These are phyloP conservation scores for Aspergillus cavernicola DNA, from an alignment of 495 filamentous ascomycete genomes.

Conservation along the genomic window DNA sequence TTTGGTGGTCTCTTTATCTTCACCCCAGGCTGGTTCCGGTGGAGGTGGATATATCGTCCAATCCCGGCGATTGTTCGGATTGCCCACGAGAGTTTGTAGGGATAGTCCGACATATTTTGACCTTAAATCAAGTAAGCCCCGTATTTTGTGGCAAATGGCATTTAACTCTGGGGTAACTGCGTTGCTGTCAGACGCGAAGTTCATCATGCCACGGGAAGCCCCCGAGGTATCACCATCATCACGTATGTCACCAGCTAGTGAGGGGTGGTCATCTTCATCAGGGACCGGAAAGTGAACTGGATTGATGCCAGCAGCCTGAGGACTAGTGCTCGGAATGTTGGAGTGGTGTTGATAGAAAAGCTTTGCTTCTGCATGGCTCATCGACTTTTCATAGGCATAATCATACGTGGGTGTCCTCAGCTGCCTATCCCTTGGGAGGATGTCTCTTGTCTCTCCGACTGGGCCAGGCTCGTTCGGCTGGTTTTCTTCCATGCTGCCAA, in stretches of 20 bases:
- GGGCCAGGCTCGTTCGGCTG: slow-evolving; percentile 13
- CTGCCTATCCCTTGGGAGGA: slow-evolving; percentile 71
- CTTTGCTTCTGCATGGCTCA: slow-evolving; percentile 88
- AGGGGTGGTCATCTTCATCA: neutral
- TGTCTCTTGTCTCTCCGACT: slow-evolving; percentile 39
- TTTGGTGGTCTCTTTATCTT: slow-evolving; percentile 50
- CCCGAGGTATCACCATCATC: slow-evolving; percentile 10
- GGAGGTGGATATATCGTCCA: slow-evolving; percentile 92
- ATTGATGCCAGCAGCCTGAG: neutral
- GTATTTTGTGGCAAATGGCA: slow-evolving; percentile 82
- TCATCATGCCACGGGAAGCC: slow-evolving; percentile 12
- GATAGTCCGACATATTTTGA: slow-evolving; percentile 89
- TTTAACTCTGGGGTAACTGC: slow-evolving; percentile 76
- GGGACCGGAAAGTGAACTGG: neutral
- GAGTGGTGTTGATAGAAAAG: slow-evolving; percentile 92
- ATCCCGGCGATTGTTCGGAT: slow-evolving; percentile 76
- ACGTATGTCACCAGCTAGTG: neutral
- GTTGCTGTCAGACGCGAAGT: slow-evolving; percentile 27
- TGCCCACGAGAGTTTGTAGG: slow-evolving; percentile 70
- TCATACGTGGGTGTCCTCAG: slow-evolving; percentile 81
- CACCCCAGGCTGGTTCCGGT: slow-evolving; percentile 85
- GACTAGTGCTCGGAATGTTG: slow-evolving; percentile 12
- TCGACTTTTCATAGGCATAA: slow-evolving; percentile 81
- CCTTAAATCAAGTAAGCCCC: slow-evolving; percentile 76
- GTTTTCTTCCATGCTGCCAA: slow-evolving; percentile 22